phyloP scores from a whole-genome alignment of 345 rosid genomes.

The Syzygium aromaticum region DNA sequence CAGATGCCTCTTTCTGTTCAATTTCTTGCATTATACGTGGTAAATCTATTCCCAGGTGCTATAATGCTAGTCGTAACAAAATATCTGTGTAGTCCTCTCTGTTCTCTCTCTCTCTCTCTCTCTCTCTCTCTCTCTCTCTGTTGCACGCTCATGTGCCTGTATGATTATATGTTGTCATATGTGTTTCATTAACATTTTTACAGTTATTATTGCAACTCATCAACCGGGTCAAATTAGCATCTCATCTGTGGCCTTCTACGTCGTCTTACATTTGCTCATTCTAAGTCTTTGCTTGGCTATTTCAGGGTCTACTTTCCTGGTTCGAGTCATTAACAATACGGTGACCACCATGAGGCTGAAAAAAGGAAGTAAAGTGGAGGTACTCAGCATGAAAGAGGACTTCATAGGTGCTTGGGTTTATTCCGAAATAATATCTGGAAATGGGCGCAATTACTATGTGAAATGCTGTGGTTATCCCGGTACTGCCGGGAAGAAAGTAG shows the following conservation, averaged over 20 bases:
- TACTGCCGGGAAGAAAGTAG: slow-evolving; percentile 1
- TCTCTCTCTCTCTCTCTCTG: background rate
- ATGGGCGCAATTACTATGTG: slow-evolving; percentile 45
- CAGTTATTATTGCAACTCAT: background rate
- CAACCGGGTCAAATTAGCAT: background rate
- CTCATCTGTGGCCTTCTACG: background rate
- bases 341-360: background rate
- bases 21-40: background rate
- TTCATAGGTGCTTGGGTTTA: slow-evolving; percentile 45
- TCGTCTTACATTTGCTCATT: background rate
- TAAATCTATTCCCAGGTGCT: background rate
- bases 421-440: slow-evolving; percentile 48
- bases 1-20: background rate
- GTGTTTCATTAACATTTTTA: background rate
- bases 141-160: background rate
- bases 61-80: background rate
- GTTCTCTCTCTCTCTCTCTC: background rate
- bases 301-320: background rate
- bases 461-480: slow-evolving; percentile 14
- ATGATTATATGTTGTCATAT: background rate
- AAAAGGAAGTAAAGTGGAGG: slow-evolving; percentile 54
- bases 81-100: background rate
- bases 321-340: background rate
- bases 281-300: background rate
- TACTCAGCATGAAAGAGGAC: slow-evolving; percentile 30